Evolutionary conservation across 176 grass and related monocot genomes (phyloP).

Genomic region (Avena insularis): DNA sequence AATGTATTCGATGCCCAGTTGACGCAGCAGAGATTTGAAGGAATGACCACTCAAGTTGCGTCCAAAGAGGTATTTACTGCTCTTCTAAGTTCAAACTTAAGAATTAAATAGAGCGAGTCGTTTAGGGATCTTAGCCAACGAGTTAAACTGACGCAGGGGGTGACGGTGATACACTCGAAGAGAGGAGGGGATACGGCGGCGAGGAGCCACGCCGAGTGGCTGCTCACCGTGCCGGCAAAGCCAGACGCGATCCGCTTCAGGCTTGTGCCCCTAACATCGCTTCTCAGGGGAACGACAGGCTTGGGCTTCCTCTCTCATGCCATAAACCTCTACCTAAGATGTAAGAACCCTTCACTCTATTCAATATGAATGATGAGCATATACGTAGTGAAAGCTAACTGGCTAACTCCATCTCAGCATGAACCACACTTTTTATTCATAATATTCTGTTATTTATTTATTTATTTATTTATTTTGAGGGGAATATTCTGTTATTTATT

Average conservation of each 20-base stretch:
- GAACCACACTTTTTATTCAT: too few species aligned
- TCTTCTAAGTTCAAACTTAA: neutral
- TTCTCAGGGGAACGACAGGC: slow-evolving; percentile 70
- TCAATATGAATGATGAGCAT: too few species aligned
- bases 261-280: slow-evolving; percentile 85
- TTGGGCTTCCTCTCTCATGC: slow-evolving; percentile 85
- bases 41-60: slow-evolving; percentile 52
- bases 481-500: neutral
- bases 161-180: slow-evolving; percentile 86
- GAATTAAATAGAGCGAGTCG: neutral
- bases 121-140: neutral
- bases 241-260: slow-evolving; percentile 78
- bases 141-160: slow-evolving; percentile 56
- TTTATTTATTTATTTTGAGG: too few species aligned
- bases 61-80: slow-evolving; percentile 69
- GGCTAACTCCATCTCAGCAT: too few species aligned
- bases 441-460: too few species aligned
- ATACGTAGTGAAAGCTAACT: too few species aligned
- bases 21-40: slow-evolving; percentile 51
- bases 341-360: slow-evolving; percentile 48
- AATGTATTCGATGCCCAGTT: slow-evolving; percentile 72
- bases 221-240: slow-evolving; percentile 64
- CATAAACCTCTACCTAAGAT: slow-evolving; percentile 95
- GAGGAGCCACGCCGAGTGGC: slow-evolving; percentile 83
- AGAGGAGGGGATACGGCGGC: slow-evolving; percentile 68